These are phyloP conservation scores for Pythium rishiriense DNA, from an alignment of 352 stramenopile genomes.

Conservation along the genomic window DNA sequence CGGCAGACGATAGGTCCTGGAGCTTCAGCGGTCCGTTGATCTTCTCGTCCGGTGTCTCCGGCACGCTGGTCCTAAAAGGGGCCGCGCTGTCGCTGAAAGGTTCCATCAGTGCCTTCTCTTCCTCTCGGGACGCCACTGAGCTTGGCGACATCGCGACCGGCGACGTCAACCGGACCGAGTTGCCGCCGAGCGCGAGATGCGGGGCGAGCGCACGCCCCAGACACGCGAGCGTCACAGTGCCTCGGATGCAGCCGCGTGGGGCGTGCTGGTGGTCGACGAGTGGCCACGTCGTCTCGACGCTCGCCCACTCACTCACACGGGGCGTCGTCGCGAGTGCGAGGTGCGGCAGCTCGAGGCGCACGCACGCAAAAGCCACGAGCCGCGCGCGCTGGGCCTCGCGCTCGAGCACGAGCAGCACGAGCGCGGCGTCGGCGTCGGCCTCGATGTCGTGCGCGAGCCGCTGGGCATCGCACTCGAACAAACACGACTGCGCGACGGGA, in stretches of 20 bases:
- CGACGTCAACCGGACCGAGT: neutral
- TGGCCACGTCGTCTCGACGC: slow-evolving; percentile 17
- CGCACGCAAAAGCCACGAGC: slow-evolving; percentile 22
- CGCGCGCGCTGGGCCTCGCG: slow-evolving; percentile 16
- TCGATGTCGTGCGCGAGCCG: slow-evolving; percentile 8
- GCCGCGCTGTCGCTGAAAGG: too few species aligned
- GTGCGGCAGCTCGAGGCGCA: slow-evolving; percentile 20
- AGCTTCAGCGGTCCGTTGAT: neutral
- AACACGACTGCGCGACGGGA: slow-evolving; percentile 14
- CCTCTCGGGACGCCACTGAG: neutral
- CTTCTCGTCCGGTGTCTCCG: neutral
- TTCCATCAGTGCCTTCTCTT: neutral
- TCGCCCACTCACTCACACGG: slow-evolving; percentile 24
- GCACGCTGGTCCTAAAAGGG: neutral
- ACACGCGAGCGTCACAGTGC: slow-evolving; percentile 22
- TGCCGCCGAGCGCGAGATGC: slow-evolving; percentile 1
- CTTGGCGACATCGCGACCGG: neutral
- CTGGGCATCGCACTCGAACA: slow-evolving; percentile 18
- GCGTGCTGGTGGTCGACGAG: slow-evolving; percentile 13
- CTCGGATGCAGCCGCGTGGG: neutral
- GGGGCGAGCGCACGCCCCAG: slow-evolving; percentile 14
- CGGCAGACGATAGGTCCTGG: neutral
- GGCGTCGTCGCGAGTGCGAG: neutral
- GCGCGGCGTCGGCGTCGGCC: slow-evolving; percentile 7
- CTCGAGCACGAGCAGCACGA: slow-evolving; percentile 24